These are phyloP conservation scores for Ambrosiella beaveri DNA, from an alignment of 2,329 filamentous ascomycete species.

Conservation along the genomic window DNA sequence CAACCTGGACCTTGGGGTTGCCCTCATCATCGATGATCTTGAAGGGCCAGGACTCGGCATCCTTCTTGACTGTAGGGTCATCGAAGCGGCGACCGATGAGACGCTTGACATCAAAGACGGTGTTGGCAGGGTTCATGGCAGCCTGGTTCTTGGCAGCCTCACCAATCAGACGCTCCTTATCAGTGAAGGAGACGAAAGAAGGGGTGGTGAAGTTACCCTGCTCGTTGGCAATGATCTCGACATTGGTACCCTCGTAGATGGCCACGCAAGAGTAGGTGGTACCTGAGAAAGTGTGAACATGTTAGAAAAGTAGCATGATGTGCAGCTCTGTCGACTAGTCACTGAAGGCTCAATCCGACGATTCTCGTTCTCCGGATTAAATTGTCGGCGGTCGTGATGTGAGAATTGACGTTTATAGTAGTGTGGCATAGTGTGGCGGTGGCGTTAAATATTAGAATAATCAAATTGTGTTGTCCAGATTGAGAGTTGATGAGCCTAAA, in stretches of 20 bases:
- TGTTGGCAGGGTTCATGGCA: slow-evolving; percentile 97
- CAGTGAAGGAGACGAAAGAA: slow-evolving; percentile 97
- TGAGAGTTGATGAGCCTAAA: neutral
- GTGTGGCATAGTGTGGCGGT: neutral
- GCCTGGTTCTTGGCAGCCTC: slow-evolving; percentile 99
- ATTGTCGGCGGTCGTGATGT: neutral
- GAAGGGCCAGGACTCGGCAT: slow-evolving; percentile 98
- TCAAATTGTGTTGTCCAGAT: slow-evolving; percentile 5
- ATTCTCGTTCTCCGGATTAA: neutral
- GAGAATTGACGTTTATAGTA: neutral
- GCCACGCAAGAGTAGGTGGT: slow-evolving; percentile 99
- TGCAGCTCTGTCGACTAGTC: neutral
- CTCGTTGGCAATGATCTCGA: slow-evolving; percentile 99
- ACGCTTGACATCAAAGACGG: slow-evolving; percentile 99
- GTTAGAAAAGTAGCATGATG: neutral
- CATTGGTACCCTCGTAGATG: slow-evolving; percentile 97
- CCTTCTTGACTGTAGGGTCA: slow-evolving; percentile 95
- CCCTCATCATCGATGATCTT: slow-evolving; percentile 84
- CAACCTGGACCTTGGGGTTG: slow-evolving; percentile 81
- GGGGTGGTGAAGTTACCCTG: slow-evolving; percentile 98
- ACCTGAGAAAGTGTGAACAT: slow-evolving; percentile 34
- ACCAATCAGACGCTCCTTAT: slow-evolving; percentile 96
- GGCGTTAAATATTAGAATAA: neutral
- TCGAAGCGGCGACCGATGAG: slow-evolving; percentile 92
- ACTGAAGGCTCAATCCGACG: neutral